phyloP scores from a whole-genome alignment of 768 basidiomycete genomes.

The Lepiota brunneoincarnata region DNA sequence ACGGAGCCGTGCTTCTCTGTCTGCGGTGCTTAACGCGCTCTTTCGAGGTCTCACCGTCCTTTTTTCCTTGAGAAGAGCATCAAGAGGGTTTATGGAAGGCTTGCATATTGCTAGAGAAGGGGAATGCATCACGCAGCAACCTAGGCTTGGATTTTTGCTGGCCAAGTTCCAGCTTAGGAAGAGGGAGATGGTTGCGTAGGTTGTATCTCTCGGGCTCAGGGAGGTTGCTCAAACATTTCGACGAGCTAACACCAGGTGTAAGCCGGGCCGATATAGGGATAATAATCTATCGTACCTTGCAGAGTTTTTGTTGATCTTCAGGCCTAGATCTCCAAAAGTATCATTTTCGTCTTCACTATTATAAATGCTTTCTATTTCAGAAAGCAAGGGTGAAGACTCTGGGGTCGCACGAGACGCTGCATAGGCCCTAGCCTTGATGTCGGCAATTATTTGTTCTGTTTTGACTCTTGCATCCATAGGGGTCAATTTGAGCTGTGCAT shows the following conservation, averaged over 20 bases:
- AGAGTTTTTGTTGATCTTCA: not conserved
- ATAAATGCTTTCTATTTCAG: conserved; percentile 41
- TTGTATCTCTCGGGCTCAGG: conserved; percentile 2
- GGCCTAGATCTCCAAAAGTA: not conserved
- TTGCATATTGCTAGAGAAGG: conserved; percentile 10
- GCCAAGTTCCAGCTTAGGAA: not conserved
- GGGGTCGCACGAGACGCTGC: conserved; percentile 45
- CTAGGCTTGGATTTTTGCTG: not conserved
- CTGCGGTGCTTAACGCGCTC: conserved; percentile 36
- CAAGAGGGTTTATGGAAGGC: conserved; percentile 45
- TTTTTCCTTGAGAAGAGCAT: conserved; percentile 55
- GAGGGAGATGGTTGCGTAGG: not conserved
- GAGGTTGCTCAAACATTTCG: not conserved
- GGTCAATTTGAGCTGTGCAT: conserved; percentile 13
- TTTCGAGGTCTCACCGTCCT: conserved; percentile 35
- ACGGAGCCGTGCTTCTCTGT: conserved; percentile 39
- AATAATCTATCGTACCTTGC: not conserved
- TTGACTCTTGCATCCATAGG: conserved; percentile 37
- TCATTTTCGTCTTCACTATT: conserved; percentile 48
- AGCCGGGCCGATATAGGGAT: not conserved
- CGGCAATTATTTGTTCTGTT: conserved; percentile 56
- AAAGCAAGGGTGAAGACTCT: conserved; percentile 28
- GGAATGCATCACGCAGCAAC: not conserved
- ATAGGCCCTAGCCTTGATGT: conserved; percentile 61
- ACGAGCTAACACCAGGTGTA: not conserved